Percentiles rank a stretch among this genome's conserved stretches.
Evolutionary conservation across 2,329 filamentous ascomycete species (phyloP).

Genomic region (Drechslerella dactyloides): DNA sequence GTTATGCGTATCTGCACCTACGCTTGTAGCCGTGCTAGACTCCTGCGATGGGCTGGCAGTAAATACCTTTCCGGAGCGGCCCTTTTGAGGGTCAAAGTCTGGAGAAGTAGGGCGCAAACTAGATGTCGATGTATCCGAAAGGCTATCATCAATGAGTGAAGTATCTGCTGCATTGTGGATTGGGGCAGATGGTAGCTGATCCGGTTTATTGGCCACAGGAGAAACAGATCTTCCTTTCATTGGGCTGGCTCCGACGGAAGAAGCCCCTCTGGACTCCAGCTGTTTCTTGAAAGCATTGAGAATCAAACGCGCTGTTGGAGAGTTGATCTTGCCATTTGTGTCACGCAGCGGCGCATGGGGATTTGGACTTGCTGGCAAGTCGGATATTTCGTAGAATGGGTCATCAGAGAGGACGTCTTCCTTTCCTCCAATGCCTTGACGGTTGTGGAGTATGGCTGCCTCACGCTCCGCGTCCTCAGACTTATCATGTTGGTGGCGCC

Average conservation of each 20-base stretch:
- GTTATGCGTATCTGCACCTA: background rate
- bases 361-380: constrained; percentile 27
- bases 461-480: constrained; percentile 11
- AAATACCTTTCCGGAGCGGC: background rate
- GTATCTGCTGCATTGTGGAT: background rate
- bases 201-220: background rate
- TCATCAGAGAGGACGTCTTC: constrained; percentile 7
- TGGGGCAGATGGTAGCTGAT: background rate
- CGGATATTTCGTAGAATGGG: constrained; percentile 44
- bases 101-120: constrained; percentile 30
- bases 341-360: background rate
- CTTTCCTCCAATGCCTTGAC: constrained; percentile 5
- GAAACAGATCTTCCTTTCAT: background rate
- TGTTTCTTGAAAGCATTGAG: background rate
- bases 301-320: background rate
- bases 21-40: background rate
- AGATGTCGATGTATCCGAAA: constrained; percentile 3
- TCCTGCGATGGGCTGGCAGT: background rate
- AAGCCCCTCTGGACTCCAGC: background rate
- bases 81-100: constrained; percentile 28
- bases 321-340: background rate
- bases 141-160: background rate
- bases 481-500: constrained; percentile 20
- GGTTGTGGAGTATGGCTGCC: background rate
- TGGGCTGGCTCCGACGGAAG: background rate